A percentile compares a stretch with the other conserved stretches of the same genome.
Conservation (phyloP, 2,329 filamentous ascomycete species). For the Talaromyces sp. region DNA sequence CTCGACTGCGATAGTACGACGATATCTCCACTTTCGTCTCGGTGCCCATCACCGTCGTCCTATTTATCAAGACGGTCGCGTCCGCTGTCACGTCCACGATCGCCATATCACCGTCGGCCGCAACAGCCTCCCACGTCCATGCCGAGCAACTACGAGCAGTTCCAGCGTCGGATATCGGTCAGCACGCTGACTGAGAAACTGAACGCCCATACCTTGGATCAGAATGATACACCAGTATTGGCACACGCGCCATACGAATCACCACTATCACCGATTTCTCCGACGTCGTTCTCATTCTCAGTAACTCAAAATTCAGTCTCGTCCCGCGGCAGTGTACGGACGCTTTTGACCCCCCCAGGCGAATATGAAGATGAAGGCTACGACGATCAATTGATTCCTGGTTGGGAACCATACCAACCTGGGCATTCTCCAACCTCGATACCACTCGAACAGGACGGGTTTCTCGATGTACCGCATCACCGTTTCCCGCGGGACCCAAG, state of each 20-base stretch:
- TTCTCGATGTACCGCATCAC: slow-evolving; percentile 17
- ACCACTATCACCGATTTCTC: slow-evolving; percentile 22
- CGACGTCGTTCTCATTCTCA: slow-evolving; percentile 21
- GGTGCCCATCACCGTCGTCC: slow-evolving; percentile 41
- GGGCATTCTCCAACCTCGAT: slow-evolving; percentile 28
- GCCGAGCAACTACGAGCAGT: slow-evolving; percentile 40
- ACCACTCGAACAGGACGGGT: slow-evolving; percentile 19
- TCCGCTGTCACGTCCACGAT: slow-evolving; percentile 30
- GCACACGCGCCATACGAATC: slow-evolving; percentile 20
- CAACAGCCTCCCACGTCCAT: slow-evolving; percentile 42
- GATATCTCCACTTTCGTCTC: slow-evolving; percentile 42
- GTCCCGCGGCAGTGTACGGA: slow-evolving; percentile 21
- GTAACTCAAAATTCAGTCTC: slow-evolving; percentile 2
- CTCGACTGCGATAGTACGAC: slow-evolving; percentile 36
- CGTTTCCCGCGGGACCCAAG: slow-evolving; percentile 22
- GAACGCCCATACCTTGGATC: slow-evolving; percentile 37
- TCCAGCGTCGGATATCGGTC: slow-evolving; percentile 37
- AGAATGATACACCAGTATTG: slow-evolving; percentile 22
- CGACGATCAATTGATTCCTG: slow-evolving; percentile 45
- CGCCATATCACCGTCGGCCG: slow-evolving; percentile 32
- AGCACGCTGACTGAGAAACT: slow-evolving; percentile 40
- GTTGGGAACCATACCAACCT: slow-evolving; percentile 62
- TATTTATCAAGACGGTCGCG: slow-evolving; percentile 30
- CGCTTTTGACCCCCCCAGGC: slow-evolving; percentile 37
- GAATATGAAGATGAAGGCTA: slow-evolving; percentile 38